A percentile compares a stretch with the other conserved stretches of the same genome.
phyloP scores from a whole-genome alignment of 768 basidiomycete species.

The Mrakia hoshinonis region DNA sequence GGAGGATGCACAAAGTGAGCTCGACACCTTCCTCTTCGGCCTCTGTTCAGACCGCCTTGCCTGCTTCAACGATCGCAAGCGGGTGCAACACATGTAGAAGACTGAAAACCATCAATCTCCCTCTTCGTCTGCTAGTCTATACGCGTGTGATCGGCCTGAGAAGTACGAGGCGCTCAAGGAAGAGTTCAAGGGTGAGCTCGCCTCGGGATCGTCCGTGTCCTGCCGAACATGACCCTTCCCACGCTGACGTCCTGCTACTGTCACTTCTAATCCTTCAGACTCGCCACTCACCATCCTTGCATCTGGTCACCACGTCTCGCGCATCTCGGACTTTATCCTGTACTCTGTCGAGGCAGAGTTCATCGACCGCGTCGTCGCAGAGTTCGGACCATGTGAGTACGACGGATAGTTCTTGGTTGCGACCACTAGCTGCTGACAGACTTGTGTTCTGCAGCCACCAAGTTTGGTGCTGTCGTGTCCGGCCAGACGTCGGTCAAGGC shows the following conservation, averaged over 20 bases:
- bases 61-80: neutral
- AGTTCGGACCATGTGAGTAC: constrained; percentile 82
- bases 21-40: neutral
- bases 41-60: neutral
- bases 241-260: constrained; percentile 2
- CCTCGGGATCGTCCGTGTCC: neutral
- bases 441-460: constrained; percentile 57
- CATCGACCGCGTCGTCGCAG: constrained; percentile 68
- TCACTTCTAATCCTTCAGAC: constrained; percentile 47
- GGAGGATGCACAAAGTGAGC: constrained; percentile 80
- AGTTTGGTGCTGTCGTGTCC: constrained; percentile 79
- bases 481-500: constrained; percentile 97
- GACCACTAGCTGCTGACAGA: neutral
- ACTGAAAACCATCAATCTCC: neutral
- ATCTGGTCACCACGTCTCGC: constrained; percentile 82
- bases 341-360: constrained; percentile 91
- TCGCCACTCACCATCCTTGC: constrained; percentile 51
- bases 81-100: neutral
- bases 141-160: constrained; percentile 76
- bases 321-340: constrained; percentile 84
- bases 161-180: constrained; percentile 57
- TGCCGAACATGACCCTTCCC: neutral
- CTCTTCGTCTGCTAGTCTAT: constrained; percentile 51
- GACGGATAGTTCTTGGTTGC: neutral
- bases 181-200: constrained; percentile 53